Conservation (phyloP, 2,329 filamentous ascomycete species). For the Cadophora sp. region DNA sequence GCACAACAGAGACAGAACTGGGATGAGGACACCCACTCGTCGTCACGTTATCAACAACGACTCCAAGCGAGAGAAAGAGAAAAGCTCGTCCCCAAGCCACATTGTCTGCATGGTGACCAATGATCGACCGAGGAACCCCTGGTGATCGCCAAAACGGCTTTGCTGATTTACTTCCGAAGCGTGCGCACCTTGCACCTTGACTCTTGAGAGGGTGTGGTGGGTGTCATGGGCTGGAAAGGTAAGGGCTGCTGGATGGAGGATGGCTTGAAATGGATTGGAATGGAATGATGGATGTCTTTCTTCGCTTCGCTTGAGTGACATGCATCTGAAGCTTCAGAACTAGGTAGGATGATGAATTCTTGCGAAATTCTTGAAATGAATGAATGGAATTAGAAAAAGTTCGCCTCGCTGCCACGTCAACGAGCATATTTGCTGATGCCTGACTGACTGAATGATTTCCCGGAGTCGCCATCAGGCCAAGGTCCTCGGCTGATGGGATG, state of each 20-base stretch:
- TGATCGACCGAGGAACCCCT: slow-evolving; percentile 39
- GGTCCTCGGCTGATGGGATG: not conserved
- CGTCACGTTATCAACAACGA: slow-evolving; percentile 42
- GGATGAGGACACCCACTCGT: slow-evolving; percentile 39
- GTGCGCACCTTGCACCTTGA: not conserved
- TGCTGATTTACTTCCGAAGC: slow-evolving; percentile 21
- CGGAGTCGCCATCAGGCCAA: slow-evolving; percentile 4
- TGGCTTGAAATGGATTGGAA: too few species aligned
- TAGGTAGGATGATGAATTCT: not conserved
- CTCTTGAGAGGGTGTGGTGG: too few species aligned
- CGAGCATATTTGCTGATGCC: slow-evolving; percentile 1
- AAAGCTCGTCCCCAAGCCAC: slow-evolving; percentile 24
- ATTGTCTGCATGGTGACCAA: slow-evolving; percentile 33
- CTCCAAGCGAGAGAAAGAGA: slow-evolving; percentile 31
- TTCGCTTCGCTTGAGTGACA: not conserved
- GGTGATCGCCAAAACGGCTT: slow-evolving; percentile 31
- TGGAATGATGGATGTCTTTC: too few species aligned
- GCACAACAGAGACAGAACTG: slow-evolving; percentile 13
- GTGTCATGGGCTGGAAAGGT: too few species aligned
- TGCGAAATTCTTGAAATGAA: not conserved
- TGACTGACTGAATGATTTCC: too few species aligned
- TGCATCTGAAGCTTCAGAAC: not conserved
- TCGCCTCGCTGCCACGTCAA: slow-evolving; percentile 23
- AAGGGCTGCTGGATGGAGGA: too few species aligned
- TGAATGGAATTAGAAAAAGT: not conserved